Percentiles rank a stretch among this genome's conserved stretches.
Evolutionary conservation across 306 rosid genomes (phyloP).

Genomic region (Glycine tomentella): DNA sequence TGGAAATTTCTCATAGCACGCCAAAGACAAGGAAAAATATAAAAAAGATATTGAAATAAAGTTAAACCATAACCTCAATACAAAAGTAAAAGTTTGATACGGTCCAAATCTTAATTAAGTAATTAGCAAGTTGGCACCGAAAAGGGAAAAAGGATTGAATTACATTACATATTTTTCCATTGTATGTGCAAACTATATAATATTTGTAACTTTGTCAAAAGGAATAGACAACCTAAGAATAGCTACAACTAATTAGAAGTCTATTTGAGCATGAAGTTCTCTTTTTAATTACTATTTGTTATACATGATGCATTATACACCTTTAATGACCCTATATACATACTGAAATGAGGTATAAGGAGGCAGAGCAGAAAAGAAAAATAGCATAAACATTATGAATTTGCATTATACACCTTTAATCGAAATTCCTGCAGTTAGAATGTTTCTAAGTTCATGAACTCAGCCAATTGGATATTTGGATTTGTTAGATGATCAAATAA

Average conservation of each 20-base stretch:
- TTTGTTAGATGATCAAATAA: too few relatives aligned
- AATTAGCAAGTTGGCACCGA: conserved; percentile 15
- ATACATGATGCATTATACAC: background rate
- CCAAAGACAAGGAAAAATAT: conserved; percentile 4
- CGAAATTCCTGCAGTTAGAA: too few relatives aligned
- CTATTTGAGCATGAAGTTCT: background rate
- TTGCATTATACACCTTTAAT: too few relatives aligned
- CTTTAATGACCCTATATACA: background rate
- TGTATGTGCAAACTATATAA: background rate
- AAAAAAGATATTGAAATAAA: background rate
- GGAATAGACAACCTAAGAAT: background rate
- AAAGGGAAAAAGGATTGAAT: background rate
- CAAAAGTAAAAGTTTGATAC: conserved; percentile 25
- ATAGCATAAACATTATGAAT: background rate
- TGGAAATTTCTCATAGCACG: conserved; percentile 2
- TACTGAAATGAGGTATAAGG: background rate
- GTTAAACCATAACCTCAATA: conserved; percentile 15
- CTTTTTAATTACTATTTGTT: background rate
- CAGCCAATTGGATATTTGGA: too few relatives aligned
- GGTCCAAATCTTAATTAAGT: conserved; percentile 14
- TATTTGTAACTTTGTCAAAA: conserved; percentile 4
- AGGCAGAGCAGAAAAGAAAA: background rate
- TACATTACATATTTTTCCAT: background rate
- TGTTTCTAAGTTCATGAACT: too few relatives aligned
- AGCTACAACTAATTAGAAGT: conserved; percentile 1